phyloP scores from a whole-genome alignment of 345 rosid genomes.

The Pistacia atlantica region DNA sequence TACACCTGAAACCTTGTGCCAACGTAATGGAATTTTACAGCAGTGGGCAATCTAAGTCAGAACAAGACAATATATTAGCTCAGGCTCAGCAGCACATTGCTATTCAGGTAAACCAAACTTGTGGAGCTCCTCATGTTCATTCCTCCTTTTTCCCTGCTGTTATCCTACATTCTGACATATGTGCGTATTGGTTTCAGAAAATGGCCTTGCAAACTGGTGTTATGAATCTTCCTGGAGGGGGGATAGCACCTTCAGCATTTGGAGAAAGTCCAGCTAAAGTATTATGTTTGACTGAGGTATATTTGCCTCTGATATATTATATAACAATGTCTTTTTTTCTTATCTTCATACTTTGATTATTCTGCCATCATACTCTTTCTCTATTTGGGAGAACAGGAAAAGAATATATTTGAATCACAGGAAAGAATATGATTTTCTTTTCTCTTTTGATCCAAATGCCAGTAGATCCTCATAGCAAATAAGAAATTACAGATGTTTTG shows the following conservation, averaged over 20 bases:
- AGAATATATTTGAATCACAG: neutral
- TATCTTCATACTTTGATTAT: neutral
- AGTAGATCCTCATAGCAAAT: neutral
- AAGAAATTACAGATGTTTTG: neutral
- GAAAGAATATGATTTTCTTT: neutral
- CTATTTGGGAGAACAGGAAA: neutral
- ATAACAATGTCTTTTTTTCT: neutral
- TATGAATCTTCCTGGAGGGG: constrained; percentile 26
- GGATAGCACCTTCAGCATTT: neutral
- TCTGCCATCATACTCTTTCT: neutral
- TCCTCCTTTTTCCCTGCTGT: neutral
- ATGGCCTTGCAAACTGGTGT: constrained; percentile 34
- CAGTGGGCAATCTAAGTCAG: constrained; percentile 30
- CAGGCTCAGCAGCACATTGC: constrained; percentile 38
- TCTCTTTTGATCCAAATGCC: neutral
- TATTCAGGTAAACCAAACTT: constrained; percentile 25
- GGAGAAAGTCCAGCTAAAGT: constrained; percentile 29
- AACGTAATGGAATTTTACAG: constrained; percentile 9
- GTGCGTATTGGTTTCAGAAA: constrained; percentile 17
- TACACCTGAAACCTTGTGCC: constrained; percentile 6
- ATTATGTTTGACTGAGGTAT: constrained; percentile 36
- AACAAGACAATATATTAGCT: constrained; percentile 30
- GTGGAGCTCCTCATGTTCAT: neutral
- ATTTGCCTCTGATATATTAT: neutral
- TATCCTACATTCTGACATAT: neutral